Base-by-base conservation (phyloP, 495 filamentous ascomycete species). In the Tuber brumale region DNA sequence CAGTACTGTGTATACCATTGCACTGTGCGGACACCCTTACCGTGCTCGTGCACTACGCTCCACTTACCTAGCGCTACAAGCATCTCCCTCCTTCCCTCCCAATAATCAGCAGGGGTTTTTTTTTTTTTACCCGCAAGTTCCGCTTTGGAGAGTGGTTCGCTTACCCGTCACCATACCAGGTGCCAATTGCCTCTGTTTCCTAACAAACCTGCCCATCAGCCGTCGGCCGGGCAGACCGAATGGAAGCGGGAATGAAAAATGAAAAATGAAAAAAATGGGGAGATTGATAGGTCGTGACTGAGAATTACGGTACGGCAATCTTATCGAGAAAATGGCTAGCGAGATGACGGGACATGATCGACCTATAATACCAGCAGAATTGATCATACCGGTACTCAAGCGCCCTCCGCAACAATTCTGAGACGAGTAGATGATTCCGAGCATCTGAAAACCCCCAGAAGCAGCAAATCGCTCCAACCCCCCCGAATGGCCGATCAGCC, bases 271-370 rank as follows among this genome's bases (percentile, higher is more conserved):
- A 66, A 35, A 46, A 66, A 6, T 16, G 57, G 1, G 51, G 51
- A 66, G 57, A 31, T 66, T 66, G 57, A 35, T 66, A 66, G 57
- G 57, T 57, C 48, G 48, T 31, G 57, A 66, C n/a, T 31, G n/a
- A 31, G 12, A 3, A 66, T 18, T 35, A 14, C 57, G n/a, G 57
- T 35, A 31, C 14, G 57, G 14, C 27, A 66, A 12, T 31, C 57
- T 31, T 16, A 66, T 66, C 57, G 27, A 31, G 57, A 27, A 66
- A 18, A 16, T 35, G 57, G 16, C n/a, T 18, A 66, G 27, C 12
- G 57, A 12, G 3, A 66, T 66, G 57, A 66, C 12, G 57, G 57
- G 27, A 27, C 9, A 10, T 31, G 57, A 14, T 66, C 12, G 10
- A 31, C 57, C n/a, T 61, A 27, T 23, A 1, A 37, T 61, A 57